A percentile compares a stretch with the other conserved stretches of the same genome.
These are phyloP conservation scores for Mycena venus DNA, from an alignment of 768 basidiomycete species.

Conservation along the genomic window DNA sequence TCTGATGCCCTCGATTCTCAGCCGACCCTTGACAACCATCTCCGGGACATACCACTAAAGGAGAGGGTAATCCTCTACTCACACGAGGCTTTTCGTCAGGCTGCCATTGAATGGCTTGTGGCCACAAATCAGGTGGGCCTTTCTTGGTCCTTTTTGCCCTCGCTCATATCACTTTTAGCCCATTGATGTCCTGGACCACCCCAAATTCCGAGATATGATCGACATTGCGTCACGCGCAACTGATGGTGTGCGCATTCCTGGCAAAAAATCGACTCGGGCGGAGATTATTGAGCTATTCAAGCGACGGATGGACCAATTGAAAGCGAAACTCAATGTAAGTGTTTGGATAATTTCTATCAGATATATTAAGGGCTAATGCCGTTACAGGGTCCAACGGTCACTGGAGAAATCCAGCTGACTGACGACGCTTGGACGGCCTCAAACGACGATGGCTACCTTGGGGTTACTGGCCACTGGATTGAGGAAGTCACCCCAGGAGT, in stretches of 20 bases:
- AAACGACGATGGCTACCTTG: slow-evolving; percentile 54
- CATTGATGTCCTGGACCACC: slow-evolving; percentile 44
- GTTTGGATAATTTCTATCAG: slow-evolving; percentile 14
- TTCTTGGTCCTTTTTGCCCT: neutral
- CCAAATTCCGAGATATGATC: slow-evolving; percentile 47
- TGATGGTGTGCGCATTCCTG: slow-evolving; percentile 43
- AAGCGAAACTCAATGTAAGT: slow-evolving; percentile 6
- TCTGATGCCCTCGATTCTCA: neutral
- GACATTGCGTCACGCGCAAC: slow-evolving; percentile 46
- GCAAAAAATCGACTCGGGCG: slow-evolving; percentile 36
- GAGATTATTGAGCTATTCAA: slow-evolving; percentile 43
- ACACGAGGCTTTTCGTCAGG: slow-evolving; percentile 33
- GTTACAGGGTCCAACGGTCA: slow-evolving; percentile 34
- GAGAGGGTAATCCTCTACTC: slow-evolving; percentile 5
- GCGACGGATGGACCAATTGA: neutral
- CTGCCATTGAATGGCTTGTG: slow-evolving; percentile 49
- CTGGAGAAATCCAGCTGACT: slow-evolving; percentile 45
- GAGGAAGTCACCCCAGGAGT: slow-evolving; percentile 39
- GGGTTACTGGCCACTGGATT: slow-evolving; percentile 54
- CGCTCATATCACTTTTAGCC: slow-evolving; percentile 20
- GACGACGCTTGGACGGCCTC: slow-evolving; percentile 57
- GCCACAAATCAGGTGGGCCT: slow-evolving; percentile 51
- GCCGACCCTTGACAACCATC: neutral
- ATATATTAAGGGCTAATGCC: too few relatives aligned
- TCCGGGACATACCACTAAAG: neutral